phyloP scores from a whole-genome alignment of 2,329 filamentous ascomycete genomes.

The Fusarium veterinarium region DNA sequence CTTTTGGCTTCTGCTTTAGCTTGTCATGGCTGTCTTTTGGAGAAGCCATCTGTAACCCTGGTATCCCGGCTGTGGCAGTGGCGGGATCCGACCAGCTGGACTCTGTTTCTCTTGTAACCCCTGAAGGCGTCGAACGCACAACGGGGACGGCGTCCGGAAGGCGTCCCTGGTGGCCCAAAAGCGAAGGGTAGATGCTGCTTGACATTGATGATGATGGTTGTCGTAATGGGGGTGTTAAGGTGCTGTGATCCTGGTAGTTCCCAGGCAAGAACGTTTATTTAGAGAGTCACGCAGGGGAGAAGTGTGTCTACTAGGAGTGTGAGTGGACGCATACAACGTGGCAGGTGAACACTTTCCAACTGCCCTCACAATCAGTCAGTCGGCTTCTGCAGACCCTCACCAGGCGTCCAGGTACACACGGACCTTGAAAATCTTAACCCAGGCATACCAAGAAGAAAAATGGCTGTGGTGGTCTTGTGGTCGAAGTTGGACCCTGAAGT shows the following conservation, averaged over 20 bases:
- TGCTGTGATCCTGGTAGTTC: neutral
- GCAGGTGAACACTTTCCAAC: conserved; percentile 22
- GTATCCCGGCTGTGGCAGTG: conserved; percentile 38
- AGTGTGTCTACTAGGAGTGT: conserved; percentile 8
- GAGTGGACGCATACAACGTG: conserved; percentile 33
- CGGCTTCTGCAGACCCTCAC: neutral
- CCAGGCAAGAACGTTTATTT: conserved; percentile 6
- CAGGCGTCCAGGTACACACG: conserved; percentile 24
- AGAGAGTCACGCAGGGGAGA: neutral
- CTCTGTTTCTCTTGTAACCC: conserved; percentile 39
- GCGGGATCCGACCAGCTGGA: conserved; percentile 42
- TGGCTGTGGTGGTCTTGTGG: conserved; percentile 6
- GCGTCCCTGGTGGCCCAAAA: conserved; percentile 31
- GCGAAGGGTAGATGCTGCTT: conserved; percentile 30
- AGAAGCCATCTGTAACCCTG: conserved; percentile 34
- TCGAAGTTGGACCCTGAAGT: conserved; percentile 34
- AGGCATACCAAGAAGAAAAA: conserved; percentile 7
- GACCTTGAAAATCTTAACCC: conserved; percentile 3
- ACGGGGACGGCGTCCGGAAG: conserved; percentile 43
- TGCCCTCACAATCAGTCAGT: neutral
- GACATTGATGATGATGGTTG: conserved; percentile 30
- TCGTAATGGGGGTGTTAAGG: conserved; percentile 1
- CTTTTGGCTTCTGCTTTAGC: conserved; percentile 29
- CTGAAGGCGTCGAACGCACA: conserved; percentile 39
- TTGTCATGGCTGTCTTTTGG: conserved; percentile 25